phyloP scores from a whole-genome alignment of 768 basidiomycete species.

The Crassisporium funariophilum region DNA sequence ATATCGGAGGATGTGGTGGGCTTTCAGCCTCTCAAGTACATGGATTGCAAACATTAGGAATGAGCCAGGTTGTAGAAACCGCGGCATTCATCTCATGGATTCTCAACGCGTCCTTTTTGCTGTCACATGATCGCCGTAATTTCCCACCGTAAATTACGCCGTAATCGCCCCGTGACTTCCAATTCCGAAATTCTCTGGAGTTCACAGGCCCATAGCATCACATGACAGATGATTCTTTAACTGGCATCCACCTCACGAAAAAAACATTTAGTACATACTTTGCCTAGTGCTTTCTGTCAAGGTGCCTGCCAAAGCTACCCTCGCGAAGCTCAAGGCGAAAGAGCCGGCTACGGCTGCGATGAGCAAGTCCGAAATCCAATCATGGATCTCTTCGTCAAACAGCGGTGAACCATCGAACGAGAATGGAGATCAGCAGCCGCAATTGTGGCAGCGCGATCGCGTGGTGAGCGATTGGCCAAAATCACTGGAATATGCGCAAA shows the following conservation, averaged over 20 bases:
- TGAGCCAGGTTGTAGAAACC: not conserved
- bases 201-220: not conserved
- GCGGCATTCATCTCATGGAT: no score
- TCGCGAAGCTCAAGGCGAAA: conserved; percentile 53
- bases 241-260: no score
- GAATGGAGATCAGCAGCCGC: conserved; percentile 30
- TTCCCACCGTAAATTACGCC: not conserved
- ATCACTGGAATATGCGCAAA: conserved; percentile 57
- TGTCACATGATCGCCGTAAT: not conserved
- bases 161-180: not conserved
- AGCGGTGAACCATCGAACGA: conserved; percentile 30
- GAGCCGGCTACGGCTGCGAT: conserved; percentile 40
- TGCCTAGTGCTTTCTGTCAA: conserved; percentile 12
- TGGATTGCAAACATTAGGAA: not conserved
- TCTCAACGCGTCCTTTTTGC: no score
- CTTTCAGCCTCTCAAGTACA: not conserved
- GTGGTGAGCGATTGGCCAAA: conserved; percentile 57
- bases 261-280: conserved; percentile 1
- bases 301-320: conserved; percentile 34
- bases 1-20: not conserved
- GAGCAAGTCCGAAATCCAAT: conserved; percentile 59
- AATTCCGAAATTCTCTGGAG: conserved; percentile 7
- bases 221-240: no score
- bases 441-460: conserved; percentile 54
- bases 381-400: conserved; percentile 60